Percentiles rank a stretch among this genome's conserved stretches.
Evolutionary conservation across 805 yeast species (phyloP).

Genomic region (Candida nanaspora): DNA sequence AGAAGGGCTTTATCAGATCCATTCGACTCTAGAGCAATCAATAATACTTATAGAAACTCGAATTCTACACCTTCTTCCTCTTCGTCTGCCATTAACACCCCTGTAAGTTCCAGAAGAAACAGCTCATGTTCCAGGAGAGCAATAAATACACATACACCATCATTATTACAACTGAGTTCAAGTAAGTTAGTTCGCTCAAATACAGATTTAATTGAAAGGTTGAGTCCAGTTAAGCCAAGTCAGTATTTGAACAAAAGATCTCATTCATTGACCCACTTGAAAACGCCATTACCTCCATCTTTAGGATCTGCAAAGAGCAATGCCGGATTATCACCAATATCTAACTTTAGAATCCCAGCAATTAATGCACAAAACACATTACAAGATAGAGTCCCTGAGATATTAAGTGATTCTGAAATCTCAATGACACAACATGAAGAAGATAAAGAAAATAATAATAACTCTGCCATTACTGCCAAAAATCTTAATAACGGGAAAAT

Average conservation of each 20-base stretch:
- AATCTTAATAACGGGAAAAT: not conserved
- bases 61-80: no score
- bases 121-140: no score
- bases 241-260: not conserved
- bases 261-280: not conserved
- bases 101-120: no score
- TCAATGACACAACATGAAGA: not conserved
- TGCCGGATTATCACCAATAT: not conserved
- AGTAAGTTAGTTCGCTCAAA: not conserved
- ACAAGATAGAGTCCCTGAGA: not conserved
- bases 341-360: not conserved
- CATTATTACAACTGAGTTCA: not conserved
- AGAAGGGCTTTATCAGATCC: not conserved
- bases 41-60: no score
- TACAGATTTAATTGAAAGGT: not conserved
- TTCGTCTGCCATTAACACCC: no score
- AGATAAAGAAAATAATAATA: not conserved
- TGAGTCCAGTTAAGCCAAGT: not conserved
- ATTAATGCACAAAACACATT: not conserved
- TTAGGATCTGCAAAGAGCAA: not conserved
- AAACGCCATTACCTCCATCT: not conserved
- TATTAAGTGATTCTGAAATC: conserved; percentile 2
- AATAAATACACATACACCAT: no score
- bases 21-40: not conserved
- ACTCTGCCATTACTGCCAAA: no score